phyloP scores from a whole-genome alignment of 305 asterid genomes.

The Ilex paraguariensis region DNA sequence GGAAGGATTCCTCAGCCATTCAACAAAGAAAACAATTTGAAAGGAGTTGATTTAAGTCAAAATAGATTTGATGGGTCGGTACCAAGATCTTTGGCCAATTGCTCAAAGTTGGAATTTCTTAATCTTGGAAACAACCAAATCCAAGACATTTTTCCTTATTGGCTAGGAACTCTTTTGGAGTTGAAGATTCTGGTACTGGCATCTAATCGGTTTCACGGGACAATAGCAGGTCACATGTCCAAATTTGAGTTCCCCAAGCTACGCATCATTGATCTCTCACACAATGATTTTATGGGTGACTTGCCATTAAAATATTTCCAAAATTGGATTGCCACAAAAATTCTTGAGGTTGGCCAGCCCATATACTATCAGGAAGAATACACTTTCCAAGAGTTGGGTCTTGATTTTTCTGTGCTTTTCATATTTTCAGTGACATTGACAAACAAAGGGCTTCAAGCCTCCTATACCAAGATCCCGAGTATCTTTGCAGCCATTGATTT shows the following conservation, averaged over 20 bases:
- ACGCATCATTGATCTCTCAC: neutral
- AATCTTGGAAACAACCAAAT: conserved; percentile 1
- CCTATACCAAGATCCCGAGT: neutral
- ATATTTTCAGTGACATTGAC: neutral
- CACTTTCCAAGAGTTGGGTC: neutral
- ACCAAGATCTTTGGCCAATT: neutral
- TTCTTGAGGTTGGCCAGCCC: neutral
- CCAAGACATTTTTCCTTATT: neutral
- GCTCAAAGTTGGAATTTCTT: neutral
- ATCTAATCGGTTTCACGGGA: neutral
- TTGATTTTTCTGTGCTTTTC: neutral
- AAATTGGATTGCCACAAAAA: neutral
- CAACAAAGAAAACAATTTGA: neutral
- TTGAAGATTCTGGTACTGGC: neutral
- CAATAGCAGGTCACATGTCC: neutral
- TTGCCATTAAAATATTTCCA: neutral
- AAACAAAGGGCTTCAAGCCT: neutral
- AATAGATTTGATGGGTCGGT: neutral
- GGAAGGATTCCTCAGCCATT: conserved; percentile 6
- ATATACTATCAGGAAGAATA: neutral
- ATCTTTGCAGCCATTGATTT: conserved; percentile 8
- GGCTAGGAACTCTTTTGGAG: neutral
- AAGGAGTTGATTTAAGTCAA: neutral
- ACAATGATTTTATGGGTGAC: neutral
- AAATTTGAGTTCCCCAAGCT: neutral